Evolutionary conservation across 2,329 filamentous ascomycete genomes (phyloP).

Genomic region (Myriosclerotinia curreyana): DNA sequence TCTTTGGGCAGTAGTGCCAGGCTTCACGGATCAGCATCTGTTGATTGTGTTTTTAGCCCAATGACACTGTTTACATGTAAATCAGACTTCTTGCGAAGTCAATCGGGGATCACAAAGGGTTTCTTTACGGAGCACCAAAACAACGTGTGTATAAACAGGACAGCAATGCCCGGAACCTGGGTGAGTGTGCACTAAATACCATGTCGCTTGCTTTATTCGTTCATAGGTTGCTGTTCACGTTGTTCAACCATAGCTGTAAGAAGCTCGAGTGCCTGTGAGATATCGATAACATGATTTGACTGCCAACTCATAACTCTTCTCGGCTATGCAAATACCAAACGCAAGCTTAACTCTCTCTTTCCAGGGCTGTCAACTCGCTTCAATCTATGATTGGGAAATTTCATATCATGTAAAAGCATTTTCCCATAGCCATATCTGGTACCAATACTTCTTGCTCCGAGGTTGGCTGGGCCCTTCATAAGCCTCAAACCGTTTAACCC

Average conservation of each 20-base stretch:
- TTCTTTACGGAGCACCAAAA: neutral
- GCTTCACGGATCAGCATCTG: neutral
- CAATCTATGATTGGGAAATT: too few relatives aligned
- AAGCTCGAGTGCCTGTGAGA: too few relatives aligned
- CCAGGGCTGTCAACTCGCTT: too few relatives aligned
- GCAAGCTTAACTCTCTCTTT: too few relatives aligned
- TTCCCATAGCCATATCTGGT: too few relatives aligned
- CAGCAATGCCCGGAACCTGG: neutral
- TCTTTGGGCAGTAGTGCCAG: neutral
- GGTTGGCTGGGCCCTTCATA: neutral
- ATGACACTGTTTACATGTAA: neutral
- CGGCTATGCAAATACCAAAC: too few relatives aligned
- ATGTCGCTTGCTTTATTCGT: neutral
- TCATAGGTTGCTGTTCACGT: too few relatives aligned
- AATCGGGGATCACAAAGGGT: neutral
- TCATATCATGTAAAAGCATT: neutral
- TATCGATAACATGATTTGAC: too few relatives aligned
- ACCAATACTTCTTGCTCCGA: neutral
- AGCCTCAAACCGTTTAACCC: neutral
- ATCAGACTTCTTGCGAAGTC: neutral
- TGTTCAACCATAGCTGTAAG: too few relatives aligned
- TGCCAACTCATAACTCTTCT: too few relatives aligned
- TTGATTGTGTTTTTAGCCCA: neutral
- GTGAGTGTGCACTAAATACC: neutral
- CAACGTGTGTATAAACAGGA: neutral